Percentiles rank a stretch among this genome's conserved stretches.
Conservation (phyloP, 805 yeast species). For the Candida fluviatilis region DNA sequence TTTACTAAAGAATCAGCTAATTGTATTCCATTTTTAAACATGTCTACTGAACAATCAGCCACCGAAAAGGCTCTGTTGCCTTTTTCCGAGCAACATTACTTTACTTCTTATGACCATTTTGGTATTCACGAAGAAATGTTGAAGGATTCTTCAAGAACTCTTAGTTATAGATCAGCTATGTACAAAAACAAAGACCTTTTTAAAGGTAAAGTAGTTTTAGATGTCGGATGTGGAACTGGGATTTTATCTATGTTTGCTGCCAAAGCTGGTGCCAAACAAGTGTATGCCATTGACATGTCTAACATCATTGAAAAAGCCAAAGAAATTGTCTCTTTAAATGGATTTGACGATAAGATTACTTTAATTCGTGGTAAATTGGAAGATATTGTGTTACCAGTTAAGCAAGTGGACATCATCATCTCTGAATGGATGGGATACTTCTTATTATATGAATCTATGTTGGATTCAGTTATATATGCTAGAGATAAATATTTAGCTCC, state of each 20-base stretch:
- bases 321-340: slow-evolving; percentile 79
- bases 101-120: slow-evolving; percentile 91
- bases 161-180: slow-evolving; percentile 89
- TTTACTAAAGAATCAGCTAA: no score
- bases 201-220: slow-evolving; percentile 90
- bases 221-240: slow-evolving; percentile 99
- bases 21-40: not conserved
- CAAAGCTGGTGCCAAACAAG: slow-evolving; percentile 98
- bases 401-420: slow-evolving; percentile 88
- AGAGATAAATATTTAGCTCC: slow-evolving; percentile 80
- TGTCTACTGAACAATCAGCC: slow-evolving; percentile 40
- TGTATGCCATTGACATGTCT: slow-evolving; percentile 95
- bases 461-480: slow-evolving; percentile 92
- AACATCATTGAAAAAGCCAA: slow-evolving; percentile 95
- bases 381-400: slow-evolving; percentile 82
- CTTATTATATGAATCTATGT: slow-evolving; percentile 92
- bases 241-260: slow-evolving; percentile 97
- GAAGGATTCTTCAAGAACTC: slow-evolving; percentile 89
- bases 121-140: slow-evolving; percentile 99
- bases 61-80: slow-evolving; percentile 64
- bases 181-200: slow-evolving; percentile 83
- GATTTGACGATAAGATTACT: slow-evolving; percentile 81
- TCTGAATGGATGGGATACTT: slow-evolving; percentile 99
- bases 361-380: slow-evolving; percentile 89
- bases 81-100: slow-evolving; percentile 86